Percentiles rank a stretch among this genome's conserved stretches.
Evolutionary conservation across 805 yeast species (phyloP).

Genomic region (Candida endomychidarum): DNA sequence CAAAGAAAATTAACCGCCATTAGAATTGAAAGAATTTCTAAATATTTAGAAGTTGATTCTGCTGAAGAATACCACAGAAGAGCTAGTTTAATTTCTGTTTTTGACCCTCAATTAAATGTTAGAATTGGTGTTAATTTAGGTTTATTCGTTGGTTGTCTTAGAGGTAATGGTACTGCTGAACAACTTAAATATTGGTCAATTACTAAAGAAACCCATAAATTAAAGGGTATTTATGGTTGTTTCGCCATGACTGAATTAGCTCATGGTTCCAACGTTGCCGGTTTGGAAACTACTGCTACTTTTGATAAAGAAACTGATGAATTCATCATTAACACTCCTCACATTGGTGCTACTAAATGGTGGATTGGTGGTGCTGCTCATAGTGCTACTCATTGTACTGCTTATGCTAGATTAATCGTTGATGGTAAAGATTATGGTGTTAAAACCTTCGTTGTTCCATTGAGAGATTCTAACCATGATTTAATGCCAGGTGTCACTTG

Average conservation of each 20-base stretch:
- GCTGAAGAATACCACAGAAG: constrained; percentile 55
- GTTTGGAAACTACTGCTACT: constrained; percentile 55
- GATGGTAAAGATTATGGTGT: constrained; percentile 47
- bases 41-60: constrained; percentile 54
- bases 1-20: constrained; percentile 60
- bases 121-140: constrained; percentile 89
- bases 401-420: constrained; percentile 44
- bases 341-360: constrained; percentile 51
- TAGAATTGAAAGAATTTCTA: constrained; percentile 60
- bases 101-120: constrained; percentile 80
- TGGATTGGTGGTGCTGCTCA: constrained; percentile 54
- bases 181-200: constrained; percentile 84
- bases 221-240: constrained; percentile 62
- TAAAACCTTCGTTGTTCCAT: constrained; percentile 47
- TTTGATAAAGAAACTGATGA: constrained; percentile 42
- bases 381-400: constrained; percentile 42
- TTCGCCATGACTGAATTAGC: constrained; percentile 67
- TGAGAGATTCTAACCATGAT: constrained; percentile 43
- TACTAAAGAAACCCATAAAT: constrained; percentile 58
- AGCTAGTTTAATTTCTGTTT: constrained; percentile 55
- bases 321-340: constrained; percentile 46
- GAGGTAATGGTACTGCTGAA: constrained; percentile 84
- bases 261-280: constrained; percentile 60
- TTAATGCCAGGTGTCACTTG: constrained; percentile 44
- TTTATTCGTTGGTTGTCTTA: constrained; percentile 73